Evolutionary conservation across 495 filamentous ascomycete genomes (phyloP), one percentile per base, ranked within the genome.

Genomic region (Cenococcum geophilum): DNA sequence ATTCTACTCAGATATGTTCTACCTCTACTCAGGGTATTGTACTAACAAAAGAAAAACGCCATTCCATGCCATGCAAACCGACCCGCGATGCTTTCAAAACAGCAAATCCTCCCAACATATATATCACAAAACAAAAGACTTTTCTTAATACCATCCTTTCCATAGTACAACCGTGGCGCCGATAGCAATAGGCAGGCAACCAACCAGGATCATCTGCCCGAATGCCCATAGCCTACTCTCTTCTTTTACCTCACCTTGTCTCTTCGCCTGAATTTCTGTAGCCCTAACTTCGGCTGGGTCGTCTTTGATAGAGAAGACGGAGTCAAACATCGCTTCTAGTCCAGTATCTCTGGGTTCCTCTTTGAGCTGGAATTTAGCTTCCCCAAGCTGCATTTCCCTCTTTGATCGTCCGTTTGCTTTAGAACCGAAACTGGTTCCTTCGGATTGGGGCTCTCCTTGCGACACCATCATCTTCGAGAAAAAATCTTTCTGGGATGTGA

Each of bases 401-500:
- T 25, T n/a, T 20, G 16, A 23, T 5, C n/a, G 51, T 21, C 56
- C 6, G 27, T 55, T 9, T 23, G 55, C 32, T 11, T 18, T 56
- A 40, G 37, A 0, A 34, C 27, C 1, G 47, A 6, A 32, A 32
- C 27, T 6, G 3, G 6, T 32, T 32, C 34, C 34, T 55, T 51
- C 58, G 21, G 6, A 52, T 32, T 20, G 9, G 8, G 23, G 8
- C 12, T 43, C 58, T 10, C 5, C 21, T 5, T 27, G 57, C 51
- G n/a, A 16, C 35, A 32, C 16, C 37, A 37, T 54, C 45, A 57
- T 40, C 61, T 47, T 37, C 9, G 25, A 35, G 59, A 81, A 80
- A 67, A 79, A 79, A 50, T 75, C 74, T 43, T 77, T 62, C 61
- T 79, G 76, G 55, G 62, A 61, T 48, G 74, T 25, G 14, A 23